phyloP scores from a whole-genome alignment of 441 rosid genomes.

The Gossypium gossypioides region DNA sequence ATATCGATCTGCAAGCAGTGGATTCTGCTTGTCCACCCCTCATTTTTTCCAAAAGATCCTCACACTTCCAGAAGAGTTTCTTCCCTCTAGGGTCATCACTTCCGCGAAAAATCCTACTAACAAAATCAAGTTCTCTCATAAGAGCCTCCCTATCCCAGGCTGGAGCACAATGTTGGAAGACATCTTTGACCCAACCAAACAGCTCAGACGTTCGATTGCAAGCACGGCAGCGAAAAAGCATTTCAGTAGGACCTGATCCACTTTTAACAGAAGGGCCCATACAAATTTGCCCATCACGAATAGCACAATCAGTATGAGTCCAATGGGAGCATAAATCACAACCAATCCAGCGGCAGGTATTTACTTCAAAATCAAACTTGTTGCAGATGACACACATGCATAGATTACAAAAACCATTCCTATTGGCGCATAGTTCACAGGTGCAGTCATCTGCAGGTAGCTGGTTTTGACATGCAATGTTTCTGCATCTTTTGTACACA shows the following conservation, averaged over 20 bases:
- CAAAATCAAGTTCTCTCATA: slow-evolving; percentile 78
- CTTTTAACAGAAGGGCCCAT: slow-evolving; percentile 68
- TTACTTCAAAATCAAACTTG: slow-evolving; percentile 92
- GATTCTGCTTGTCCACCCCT: slow-evolving; percentile 65
- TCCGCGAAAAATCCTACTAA: slow-evolving; percentile 78
- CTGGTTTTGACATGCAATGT: slow-evolving; percentile 76
- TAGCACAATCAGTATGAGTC: slow-evolving; percentile 97
- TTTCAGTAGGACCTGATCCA: slow-evolving; percentile 60
- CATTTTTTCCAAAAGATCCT: slow-evolving; percentile 69
- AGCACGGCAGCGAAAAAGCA: slow-evolving; percentile 80
- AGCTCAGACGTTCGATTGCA: slow-evolving; percentile 88
- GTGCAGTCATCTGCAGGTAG: slow-evolving; percentile 92
- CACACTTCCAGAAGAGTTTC: slow-evolving; percentile 82
- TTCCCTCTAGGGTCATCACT: slow-evolving; percentile 82
- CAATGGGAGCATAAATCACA: slow-evolving; percentile 89
- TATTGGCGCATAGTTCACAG: slow-evolving; percentile 63
- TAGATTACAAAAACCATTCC: slow-evolving; percentile 88
- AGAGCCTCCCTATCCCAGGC: slow-evolving; percentile 82
- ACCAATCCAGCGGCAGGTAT: slow-evolving; percentile 96
- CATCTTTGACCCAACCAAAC: slow-evolving; percentile 92
- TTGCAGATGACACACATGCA: slow-evolving; percentile 96
- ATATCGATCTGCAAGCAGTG: slow-evolving; percentile 60
- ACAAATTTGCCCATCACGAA: slow-evolving; percentile 71
- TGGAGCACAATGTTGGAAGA: slow-evolving; percentile 88
- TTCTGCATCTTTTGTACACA: slow-evolving; percentile 82